A percentile compares a stretch with the other conserved stretches of the same genome.
Conservation (phyloP, 2,329 filamentous ascomycete species). For the Alternaria infectoria region DNA sequence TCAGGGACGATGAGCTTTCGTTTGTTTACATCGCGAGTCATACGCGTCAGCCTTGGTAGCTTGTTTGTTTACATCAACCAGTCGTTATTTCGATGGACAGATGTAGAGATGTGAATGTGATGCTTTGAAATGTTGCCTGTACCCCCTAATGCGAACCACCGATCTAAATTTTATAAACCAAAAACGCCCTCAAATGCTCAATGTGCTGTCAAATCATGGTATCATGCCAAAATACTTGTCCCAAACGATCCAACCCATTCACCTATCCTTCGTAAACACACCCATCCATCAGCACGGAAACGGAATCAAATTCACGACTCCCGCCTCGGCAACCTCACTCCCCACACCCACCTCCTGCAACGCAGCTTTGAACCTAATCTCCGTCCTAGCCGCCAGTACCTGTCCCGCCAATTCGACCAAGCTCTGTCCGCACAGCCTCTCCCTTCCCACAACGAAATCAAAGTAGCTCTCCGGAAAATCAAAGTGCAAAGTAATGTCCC, state of each 20-base stretch:
- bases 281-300: background rate
- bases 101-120: background rate
- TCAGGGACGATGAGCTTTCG: background rate
- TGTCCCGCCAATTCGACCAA: conserved; percentile 37
- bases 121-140: background rate
- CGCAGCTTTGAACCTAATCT: conserved; percentile 31
- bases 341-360: conserved; percentile 23
- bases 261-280: background rate
- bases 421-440: conserved; percentile 20
- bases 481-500: conserved; percentile 27
- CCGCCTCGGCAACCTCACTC: conserved; percentile 4
- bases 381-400: conserved; percentile 36
- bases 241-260: background rate
- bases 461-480: conserved; percentile 40
- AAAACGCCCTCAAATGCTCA: background rate
- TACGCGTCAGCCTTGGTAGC: background rate
- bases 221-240: background rate
- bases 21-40: background rate
- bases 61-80: background rate
- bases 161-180: background rate
- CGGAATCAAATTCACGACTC: conserved; percentile 5
- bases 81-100: background rate
- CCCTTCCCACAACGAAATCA: conserved; percentile 19
- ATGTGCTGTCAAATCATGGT: background rate
- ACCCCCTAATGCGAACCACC: background rate